Conservation (phyloP, 768 basidiomycete species). For the Boletus fagicola region DNA sequence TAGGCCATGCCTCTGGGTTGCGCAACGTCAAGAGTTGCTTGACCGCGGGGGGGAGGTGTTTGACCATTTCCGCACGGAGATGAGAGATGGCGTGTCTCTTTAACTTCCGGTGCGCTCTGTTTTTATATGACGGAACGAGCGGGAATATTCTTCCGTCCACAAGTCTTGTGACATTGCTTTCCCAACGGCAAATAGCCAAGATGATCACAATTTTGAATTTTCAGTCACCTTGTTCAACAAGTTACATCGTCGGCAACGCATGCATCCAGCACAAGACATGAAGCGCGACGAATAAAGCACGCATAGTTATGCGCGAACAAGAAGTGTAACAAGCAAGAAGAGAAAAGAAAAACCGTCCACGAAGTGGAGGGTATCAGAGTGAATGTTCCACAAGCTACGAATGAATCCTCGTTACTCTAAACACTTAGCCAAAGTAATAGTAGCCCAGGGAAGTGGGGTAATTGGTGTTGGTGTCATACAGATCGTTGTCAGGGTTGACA, state of each 20-base stretch:
- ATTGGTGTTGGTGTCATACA: conserved; percentile 20
- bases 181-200: no score
- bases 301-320: conserved; percentile 1
- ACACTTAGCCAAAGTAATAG: conserved; percentile 39
- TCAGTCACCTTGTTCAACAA: conserved; percentile 28
- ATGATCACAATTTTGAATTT: neutral
- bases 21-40: conserved; percentile 72
- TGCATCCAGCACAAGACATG: conserved; percentile 25
- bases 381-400: conserved; percentile 4
- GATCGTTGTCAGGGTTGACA: conserved; percentile 50
- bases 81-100: neutral
- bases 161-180: neutral
- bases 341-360: conserved; percentile 9
- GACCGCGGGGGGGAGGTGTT: conserved; percentile 57
- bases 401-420: neutral
- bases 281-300: conserved; percentile 10
- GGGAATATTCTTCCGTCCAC: conserved; percentile 1
- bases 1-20: conserved; percentile 56
- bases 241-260: conserved; percentile 13
- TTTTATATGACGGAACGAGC: conserved; percentile 12
- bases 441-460: conserved; percentile 45
- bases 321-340: neutral
- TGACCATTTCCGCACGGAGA: conserved; percentile 31
- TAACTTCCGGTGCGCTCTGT: neutral
- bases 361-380: conserved; percentile 19